These are phyloP conservation scores for Hagleromyces aurorensis DNA, from an alignment of 805 yeast genomes.

Conservation along the genomic window DNA sequence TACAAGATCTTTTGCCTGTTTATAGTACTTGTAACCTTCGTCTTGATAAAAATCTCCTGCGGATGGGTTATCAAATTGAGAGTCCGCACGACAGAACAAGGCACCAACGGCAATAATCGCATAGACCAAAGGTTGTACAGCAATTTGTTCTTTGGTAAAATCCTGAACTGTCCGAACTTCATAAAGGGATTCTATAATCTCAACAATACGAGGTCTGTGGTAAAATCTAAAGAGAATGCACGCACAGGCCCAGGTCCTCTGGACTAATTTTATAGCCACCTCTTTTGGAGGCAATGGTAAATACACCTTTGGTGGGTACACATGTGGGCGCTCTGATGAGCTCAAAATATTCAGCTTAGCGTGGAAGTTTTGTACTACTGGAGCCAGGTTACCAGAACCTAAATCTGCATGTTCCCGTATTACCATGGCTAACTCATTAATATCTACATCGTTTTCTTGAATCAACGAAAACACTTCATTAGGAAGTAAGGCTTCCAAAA, in stretches of 20 bases:
- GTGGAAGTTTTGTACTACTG: slow-evolving; percentile 8
- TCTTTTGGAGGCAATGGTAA: slow-evolving; percentile 58
- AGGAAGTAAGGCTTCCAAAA: no score
- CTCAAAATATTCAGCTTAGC: background rate
- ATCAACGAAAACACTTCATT: no score
- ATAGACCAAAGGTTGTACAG: slow-evolving; percentile 72
- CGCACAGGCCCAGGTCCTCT: slow-evolving; percentile 76
- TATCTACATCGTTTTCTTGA: no score
- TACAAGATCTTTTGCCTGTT: slow-evolving; percentile 69
- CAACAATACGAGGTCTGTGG: slow-evolving; percentile 73
- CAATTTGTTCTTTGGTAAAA: slow-evolving; percentile 56
- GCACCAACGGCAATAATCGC: slow-evolving; percentile 88
- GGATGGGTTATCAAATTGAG: slow-evolving; percentile 29
- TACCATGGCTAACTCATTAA: no score
- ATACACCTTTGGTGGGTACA: slow-evolving; percentile 51
- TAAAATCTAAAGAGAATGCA: slow-evolving; percentile 80
- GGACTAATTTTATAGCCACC: slow-evolving; percentile 60
- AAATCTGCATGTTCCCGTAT: no score
- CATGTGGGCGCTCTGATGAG: slow-evolving; percentile 3
- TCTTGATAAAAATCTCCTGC: slow-evolving; percentile 40
- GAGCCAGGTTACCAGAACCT: no score
- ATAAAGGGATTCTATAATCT: slow-evolving; percentile 67
- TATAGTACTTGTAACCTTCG: slow-evolving; percentile 73
- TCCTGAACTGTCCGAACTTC: slow-evolving; percentile 60
- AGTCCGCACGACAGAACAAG: slow-evolving; percentile 51